Base-by-base conservation (phyloP, 2,329 filamentous ascomycete genomes). In the Samsoniella hepiali region DNA sequence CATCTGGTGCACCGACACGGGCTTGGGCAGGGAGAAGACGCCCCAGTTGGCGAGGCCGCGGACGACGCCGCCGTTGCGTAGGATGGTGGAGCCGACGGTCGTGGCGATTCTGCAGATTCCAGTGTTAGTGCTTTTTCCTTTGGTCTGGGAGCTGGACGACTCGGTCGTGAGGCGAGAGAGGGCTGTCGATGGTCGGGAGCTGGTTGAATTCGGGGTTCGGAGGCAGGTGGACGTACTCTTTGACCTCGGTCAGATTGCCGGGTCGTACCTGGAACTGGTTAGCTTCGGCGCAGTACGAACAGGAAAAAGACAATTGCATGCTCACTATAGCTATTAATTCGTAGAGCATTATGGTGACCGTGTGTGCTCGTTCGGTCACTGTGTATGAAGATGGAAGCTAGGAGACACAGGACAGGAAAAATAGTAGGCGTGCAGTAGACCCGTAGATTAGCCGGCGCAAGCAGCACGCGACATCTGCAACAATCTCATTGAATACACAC, bases 41-140 rank as follows among this genome's bases (percentile, higher is more conserved):
- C 95, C 95, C 95, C 95, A 99, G 83, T 99, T 99, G 69, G 89
- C 89, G 73, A 96, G 84, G 74, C 93, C 93, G 70, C 95, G 93
- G 73, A 99, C 87, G 63, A 97, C 93, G 76, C 95, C 95, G 75
- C 90, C 90, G 68, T 88, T 85, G 70, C 85, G 84, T 71, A 99
- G 90, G 74, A 99, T 84, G 67, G 94, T 85, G 69, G 88, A 87
- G 70, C 94, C 94, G 68, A 92, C 87, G 62, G 91, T 91, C 72
- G 89, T 87, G 75, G 93, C 92, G 78, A 98, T 96, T 83, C 93
- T 97, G 66, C 27, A 5, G 9, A 5, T 31, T 40, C 8, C 42
- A 22, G 29, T 31, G 58, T 70, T 54, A 69, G 67, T 65, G 49
- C 22, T 22, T 22, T 22, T 22, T 1, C 22, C 22, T 38, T 45